phyloP scores from a whole-genome alignment of 2,329 filamentous ascomycete genomes.

The Bretziella fagacearum region DNA sequence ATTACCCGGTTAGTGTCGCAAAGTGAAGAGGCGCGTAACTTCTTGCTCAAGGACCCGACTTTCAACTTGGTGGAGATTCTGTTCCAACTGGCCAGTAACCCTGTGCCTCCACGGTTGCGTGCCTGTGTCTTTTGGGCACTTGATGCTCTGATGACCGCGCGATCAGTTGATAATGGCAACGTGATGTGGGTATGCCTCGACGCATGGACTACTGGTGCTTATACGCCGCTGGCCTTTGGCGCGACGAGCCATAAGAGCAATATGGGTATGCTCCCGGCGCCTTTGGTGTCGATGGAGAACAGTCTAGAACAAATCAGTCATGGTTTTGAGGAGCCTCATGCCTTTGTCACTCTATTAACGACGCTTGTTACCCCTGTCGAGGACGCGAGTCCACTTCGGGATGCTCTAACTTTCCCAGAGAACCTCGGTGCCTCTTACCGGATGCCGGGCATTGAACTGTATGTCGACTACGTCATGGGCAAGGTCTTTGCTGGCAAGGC shows the following conservation, averaged over 20 bases:
- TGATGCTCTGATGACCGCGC: constrained; percentile 57
- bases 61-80: constrained; percentile 58
- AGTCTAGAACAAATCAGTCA: constrained; percentile 59
- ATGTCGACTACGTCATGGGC: constrained; percentile 79
- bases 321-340: constrained; percentile 70
- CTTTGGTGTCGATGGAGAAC: constrained; percentile 35
- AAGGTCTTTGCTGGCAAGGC: constrained; percentile 54
- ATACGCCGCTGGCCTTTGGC: constrained; percentile 20
- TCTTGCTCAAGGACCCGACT: constrained; percentile 47
- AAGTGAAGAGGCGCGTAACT: constrained; percentile 54
- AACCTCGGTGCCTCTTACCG: constrained; percentile 61
- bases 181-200: constrained; percentile 70
- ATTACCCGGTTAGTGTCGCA: constrained; percentile 66
- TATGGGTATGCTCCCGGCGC: constrained; percentile 15
- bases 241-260: constrained; percentile 15
- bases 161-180: constrained; percentile 48
- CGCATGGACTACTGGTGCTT: constrained; percentile 54
- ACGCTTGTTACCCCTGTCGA: constrained; percentile 51
- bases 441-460: constrained; percentile 70
- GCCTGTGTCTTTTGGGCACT: constrained; percentile 72
- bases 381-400: constrained; percentile 45
- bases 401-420: constrained; percentile 74
- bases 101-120: constrained; percentile 58
- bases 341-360: constrained; percentile 64
- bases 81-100: constrained; percentile 61